phyloP scores from a whole-genome alignment of 1,284 basidiomycete genomes.

The Apiotrichum domesticum region DNA sequence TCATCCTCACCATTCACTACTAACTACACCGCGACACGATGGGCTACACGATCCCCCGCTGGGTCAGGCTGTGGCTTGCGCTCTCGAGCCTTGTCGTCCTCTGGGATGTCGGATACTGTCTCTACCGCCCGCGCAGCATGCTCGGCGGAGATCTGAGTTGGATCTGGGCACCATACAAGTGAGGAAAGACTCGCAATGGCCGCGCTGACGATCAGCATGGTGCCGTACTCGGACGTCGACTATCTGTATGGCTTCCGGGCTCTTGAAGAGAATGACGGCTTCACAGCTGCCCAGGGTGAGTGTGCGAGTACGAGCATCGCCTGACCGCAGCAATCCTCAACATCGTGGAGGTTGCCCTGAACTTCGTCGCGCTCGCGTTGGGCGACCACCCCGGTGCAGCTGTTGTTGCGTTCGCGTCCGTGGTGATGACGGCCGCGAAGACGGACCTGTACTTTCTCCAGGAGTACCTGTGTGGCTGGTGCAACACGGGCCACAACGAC shows the following conservation, averaged over 20 bases:
- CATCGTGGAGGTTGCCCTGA: conserved; percentile 68
- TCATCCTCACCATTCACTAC: neutral
- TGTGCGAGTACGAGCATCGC: neutral
- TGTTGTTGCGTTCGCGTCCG: conserved; percentile 66
- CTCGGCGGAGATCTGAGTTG: conserved; percentile 76
- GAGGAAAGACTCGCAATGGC: conserved; percentile 8
- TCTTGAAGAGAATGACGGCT: conserved; percentile 62
- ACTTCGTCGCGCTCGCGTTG: conserved; percentile 67
- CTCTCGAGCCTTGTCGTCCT: conserved; percentile 52
- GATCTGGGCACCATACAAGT: conserved; percentile 76
- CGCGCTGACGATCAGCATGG: conserved; percentile 8
- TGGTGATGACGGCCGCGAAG: conserved; percentile 73
- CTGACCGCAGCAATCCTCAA: conserved; percentile 64
- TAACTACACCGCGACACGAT: neutral
- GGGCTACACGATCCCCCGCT: conserved; percentile 45
- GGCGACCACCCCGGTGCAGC: conserved; percentile 52
- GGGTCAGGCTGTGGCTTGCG: conserved; percentile 66
- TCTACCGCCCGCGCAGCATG: conserved; percentile 62
- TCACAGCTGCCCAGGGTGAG: conserved; percentile 79
- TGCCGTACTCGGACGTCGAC: conserved; percentile 54
- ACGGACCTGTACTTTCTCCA: conserved; percentile 74
- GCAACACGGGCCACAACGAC: conserved; percentile 69
- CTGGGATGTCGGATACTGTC: conserved; percentile 64
- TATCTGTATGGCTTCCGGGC: conserved; percentile 65
- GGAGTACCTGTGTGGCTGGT: conserved; percentile 51